Percentiles rank a stretch among this genome's conserved stretches.
Conservation (phyloP, 1,284 basidiomycete species). For the Cryptococcus floricola region DNA sequence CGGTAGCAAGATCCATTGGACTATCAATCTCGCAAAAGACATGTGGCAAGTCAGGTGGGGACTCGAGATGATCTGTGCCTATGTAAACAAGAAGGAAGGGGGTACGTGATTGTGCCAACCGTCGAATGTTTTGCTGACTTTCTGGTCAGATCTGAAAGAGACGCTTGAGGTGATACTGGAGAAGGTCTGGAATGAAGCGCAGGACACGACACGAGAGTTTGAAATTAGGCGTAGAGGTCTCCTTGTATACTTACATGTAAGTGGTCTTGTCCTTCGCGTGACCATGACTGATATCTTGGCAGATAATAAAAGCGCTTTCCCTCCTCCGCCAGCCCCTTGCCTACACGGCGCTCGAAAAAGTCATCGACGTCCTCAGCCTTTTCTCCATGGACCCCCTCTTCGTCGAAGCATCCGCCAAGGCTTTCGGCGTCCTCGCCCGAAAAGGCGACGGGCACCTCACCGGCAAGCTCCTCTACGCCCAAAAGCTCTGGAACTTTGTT, state of each 20-base stretch:
- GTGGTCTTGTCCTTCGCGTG: neutral
- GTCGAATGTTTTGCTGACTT: neutral
- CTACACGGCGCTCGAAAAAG: conserved; percentile 57
- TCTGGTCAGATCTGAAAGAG: conserved; percentile 51
- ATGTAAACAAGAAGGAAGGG: conserved; percentile 70
- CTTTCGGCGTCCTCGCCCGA: conserved; percentile 63
- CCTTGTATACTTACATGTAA: conserved; percentile 25
- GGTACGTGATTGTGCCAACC: conserved; percentile 50
- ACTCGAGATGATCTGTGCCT: conserved; percentile 61
- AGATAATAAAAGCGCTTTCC: conserved; percentile 76
- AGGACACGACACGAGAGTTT: conserved; percentile 26
- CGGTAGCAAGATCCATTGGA: conserved; percentile 59
- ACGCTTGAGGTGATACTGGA: conserved; percentile 52
- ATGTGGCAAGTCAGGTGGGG: conserved; percentile 59
- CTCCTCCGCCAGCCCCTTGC: conserved; percentile 65
- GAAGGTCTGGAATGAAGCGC: conserved; percentile 51
- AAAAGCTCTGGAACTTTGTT: conserved; percentile 72
- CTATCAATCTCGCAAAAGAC: conserved; percentile 54
- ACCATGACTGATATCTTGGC: neutral
- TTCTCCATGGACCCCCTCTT: conserved; percentile 41
- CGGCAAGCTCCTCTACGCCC: conserved; percentile 76
- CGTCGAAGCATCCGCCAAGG: conserved; percentile 58
- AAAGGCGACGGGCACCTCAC: conserved; percentile 55
- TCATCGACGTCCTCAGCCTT: conserved; percentile 69
- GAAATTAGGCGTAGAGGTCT: conserved; percentile 25